Base-by-base conservation (phyloP, 768 basidiomycete genomes). In the Psilocybe cyanescens region DNA sequence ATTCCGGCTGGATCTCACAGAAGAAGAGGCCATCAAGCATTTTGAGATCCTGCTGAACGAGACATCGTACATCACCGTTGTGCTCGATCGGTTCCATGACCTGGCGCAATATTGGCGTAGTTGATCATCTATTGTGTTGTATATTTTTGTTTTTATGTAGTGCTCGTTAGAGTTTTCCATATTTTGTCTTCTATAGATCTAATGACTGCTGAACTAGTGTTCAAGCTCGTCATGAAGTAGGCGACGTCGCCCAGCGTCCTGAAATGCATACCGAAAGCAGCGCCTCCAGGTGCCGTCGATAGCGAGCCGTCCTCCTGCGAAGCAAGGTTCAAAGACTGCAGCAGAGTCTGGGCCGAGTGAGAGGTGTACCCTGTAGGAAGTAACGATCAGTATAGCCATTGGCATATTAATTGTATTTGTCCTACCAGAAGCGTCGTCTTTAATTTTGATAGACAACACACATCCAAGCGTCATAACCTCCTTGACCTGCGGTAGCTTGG, bases 21-120 rank as follows among this genome's bases (percentile, higher is more conserved):
- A 99, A 74, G 96, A 97, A 74, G 93, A 97, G 72, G 97, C 97
- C 2, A 95, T 98, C 76, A 95, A 97, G 75, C 93, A 97, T 71
- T 97, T 99, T 70, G 96, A 99, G 77, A 84, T 88, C 6, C 72
- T 99, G 52, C 76, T 99, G 61, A 97, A 97, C 71, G 96, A 99
- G 73, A 97, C 94, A 2, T 94, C 92, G 29, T 96, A 97, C 73
- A 85, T 98, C 64, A 92, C 95, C 0, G 93, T 91, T 29, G 90
- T 99, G 50, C 80, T 99, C 65, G 97, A 99, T 76, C 83, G 92
- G 68, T 94, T 99, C 68, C 97, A 99, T 71, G 91, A 94, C 68
- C 76, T 92, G 69, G 92, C 92, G 30, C 93, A 94, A 72, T 94
- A 94, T 73, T 94, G 91, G 91, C 82, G 91, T 65, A 91, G 89